Conservation (phyloP, 495 filamentous ascomycete genomes). For the Penicillium cataractarum region DNA sequence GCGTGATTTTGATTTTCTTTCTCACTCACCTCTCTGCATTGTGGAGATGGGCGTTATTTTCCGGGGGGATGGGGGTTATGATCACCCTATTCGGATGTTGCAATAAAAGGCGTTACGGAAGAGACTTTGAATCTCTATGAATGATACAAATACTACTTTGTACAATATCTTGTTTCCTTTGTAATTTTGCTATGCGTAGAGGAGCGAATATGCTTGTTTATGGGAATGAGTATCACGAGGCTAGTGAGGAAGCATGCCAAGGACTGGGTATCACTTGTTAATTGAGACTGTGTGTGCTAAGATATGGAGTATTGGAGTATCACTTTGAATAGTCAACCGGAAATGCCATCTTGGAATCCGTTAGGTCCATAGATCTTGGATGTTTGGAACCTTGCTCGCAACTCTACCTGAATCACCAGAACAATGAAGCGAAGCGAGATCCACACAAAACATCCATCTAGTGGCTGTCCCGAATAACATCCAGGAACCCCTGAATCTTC, state of each 20-base stretch:
- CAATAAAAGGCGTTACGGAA: slow-evolving; percentile 8
- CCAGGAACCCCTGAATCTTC: not conserved
- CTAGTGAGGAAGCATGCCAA: not conserved
- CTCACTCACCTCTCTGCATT: not conserved
- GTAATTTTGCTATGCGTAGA: not conserved
- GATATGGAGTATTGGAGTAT: not conserved
- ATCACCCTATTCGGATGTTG: not conserved
- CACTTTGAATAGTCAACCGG: not conserved
- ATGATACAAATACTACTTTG: not conserved
- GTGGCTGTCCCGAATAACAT: not conserved
- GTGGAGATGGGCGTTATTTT: slow-evolving; percentile 12
- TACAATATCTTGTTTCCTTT: not conserved
- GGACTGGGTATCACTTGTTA: not conserved
- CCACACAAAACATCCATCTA: not conserved
- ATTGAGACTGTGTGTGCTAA: not conserved
- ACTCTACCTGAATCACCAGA: not conserved
- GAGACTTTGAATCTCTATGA: slow-evolving; percentile 5
- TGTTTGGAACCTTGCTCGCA: too few relatives aligned
- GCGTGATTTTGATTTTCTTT: slow-evolving; percentile 7
- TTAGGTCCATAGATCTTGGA: not conserved
- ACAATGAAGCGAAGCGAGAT: not conserved
- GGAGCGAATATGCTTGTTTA: not conserved
- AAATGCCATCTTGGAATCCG: not conserved
- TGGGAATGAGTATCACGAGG: not conserved
- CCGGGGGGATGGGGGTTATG: not conserved